A percentile compares a stretch with the other conserved stretches of the same genome.
phyloP scores from a whole-genome alignment of 345 rosid species.

The Hibiscus syriacus region DNA sequence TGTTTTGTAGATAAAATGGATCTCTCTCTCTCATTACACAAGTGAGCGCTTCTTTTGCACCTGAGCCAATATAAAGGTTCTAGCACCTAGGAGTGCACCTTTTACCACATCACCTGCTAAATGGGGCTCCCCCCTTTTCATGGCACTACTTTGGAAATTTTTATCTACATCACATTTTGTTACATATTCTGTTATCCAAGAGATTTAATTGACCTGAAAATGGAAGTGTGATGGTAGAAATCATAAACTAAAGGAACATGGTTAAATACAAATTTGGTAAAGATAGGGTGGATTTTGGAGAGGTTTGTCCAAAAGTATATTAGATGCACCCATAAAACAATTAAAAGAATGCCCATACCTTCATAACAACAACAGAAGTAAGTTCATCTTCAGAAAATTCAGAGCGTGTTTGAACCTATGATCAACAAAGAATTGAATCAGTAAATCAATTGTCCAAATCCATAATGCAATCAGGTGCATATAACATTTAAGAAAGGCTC shows the following conservation, averaged over 20 bases:
- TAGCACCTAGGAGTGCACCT: too few relatives aligned
- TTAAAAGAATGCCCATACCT: conserved; percentile 31
- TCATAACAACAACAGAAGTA: conserved; percentile 69
- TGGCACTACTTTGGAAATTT: background rate
- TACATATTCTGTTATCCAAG: background rate
- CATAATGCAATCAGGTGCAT: background rate
- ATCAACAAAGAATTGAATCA: conserved; percentile 5
- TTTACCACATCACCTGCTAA: too few relatives aligned
- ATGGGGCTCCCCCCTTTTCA: background rate
- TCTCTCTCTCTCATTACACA: background rate
- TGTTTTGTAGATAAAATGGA: background rate
- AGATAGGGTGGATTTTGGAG: background rate
- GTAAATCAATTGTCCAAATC: background rate
- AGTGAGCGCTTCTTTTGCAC: too few relatives aligned
- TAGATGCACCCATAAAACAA: background rate
- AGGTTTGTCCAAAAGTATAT: background rate
- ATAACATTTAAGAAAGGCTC: background rate
- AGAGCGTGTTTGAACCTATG: conserved; percentile 73
- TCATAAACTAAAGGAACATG: background rate
- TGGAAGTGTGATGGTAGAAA: background rate
- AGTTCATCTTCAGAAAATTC: conserved; percentile 95
- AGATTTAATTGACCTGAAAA: too few relatives aligned
- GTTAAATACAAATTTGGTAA: background rate
- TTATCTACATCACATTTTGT: background rate
- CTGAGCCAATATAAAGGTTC: too few relatives aligned